phyloP scores from a whole-genome alignment of 768 basidiomycete species.

The Russula olivacea region DNA sequence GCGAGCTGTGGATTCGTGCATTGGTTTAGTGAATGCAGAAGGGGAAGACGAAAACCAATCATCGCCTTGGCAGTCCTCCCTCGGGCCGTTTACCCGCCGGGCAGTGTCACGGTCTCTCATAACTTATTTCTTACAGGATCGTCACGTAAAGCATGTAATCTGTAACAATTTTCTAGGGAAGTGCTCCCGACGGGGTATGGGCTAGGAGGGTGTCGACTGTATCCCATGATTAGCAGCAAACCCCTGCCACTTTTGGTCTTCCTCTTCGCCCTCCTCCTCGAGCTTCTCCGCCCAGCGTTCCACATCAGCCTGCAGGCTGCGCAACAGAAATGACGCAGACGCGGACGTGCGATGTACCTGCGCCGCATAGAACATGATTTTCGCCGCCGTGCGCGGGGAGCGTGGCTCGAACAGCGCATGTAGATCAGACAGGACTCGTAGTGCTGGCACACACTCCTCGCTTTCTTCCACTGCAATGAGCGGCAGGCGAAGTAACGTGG shows the following conservation, averaged over 20 bases:
- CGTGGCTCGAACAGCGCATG: constrained; percentile 35
- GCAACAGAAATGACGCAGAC: not conserved
- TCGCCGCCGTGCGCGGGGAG: constrained; percentile 43
- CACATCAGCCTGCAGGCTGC: constrained; percentile 2
- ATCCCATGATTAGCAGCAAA: too few relatives aligned
- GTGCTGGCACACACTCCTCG: constrained; percentile 38
- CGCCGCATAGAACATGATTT: constrained; percentile 66
- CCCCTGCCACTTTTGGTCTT: not conserved
- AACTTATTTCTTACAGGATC: too few relatives aligned
- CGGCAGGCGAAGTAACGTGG: constrained; percentile 46
- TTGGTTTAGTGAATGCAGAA: not conserved
- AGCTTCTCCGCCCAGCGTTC: constrained; percentile 17
- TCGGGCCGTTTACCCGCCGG: not conserved
- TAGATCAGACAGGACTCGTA: constrained; percentile 55
- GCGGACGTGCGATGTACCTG: constrained; percentile 33
- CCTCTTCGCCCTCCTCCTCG: not conserved
- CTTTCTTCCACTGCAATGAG: constrained; percentile 28
- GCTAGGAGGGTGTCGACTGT: too few relatives aligned
- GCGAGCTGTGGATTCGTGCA: constrained; percentile 5
- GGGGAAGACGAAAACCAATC: constrained; percentile 24
- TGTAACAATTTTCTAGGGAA: too few relatives aligned
- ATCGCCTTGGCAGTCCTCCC: too few relatives aligned
- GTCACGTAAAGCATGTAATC: too few relatives aligned
- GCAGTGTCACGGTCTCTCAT: too few relatives aligned
- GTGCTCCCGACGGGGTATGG: too few relatives aligned